Base-by-base conservation (phyloP, 2,329 filamentous ascomycete species). In the Ceratocystis destructans region DNA sequence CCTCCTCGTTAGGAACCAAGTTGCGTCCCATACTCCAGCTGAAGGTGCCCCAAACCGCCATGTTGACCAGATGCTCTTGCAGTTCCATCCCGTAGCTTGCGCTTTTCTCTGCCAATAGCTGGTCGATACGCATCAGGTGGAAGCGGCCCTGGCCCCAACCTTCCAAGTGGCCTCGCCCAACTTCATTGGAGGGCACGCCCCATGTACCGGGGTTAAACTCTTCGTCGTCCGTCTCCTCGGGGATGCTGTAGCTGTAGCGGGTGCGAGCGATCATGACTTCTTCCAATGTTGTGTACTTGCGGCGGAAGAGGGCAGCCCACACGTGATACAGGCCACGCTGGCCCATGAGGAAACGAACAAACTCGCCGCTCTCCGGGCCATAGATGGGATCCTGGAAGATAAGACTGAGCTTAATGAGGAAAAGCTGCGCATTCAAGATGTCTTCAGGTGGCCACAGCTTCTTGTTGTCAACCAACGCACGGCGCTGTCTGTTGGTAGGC, bases 361-460 rank as follows among this genome's bases (percentile, higher is more conserved):
- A 75, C 37, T 77, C 77, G 55, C 77, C 77, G 1, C 77, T 75
- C 62, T 79, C 78, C 17, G 79, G 78, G 0, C 81, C 82, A 62
- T 79, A 79, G 28, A 83, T 72, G 0, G 88, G 87, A 69, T 89
- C 81, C 67, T 82, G 83, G 74, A 90, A 85, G 65, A 79, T 79
- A 82, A 91, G 84, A 71, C 84, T 80, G 17, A 94, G 80, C 75
- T 93, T 92, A 69, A 89, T 72, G 69, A 89, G 77, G 76, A 93
- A 86, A 68, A 86, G 74, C 57, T 85, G 82, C 2, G 82, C 79
- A 63, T 82, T 78, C 71, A 83, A 82, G 8, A 94, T 73, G 71
- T 89, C 84, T 3, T 73, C 68, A 66, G 87, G 77, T 8, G 79
- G 76, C 79, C 87, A 87, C 61, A 86, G 77, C 0, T 71, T 70